Base-by-base conservation (phyloP, 2,329 filamentous ascomycete genomes). In the Botryotinia calthae region DNA sequence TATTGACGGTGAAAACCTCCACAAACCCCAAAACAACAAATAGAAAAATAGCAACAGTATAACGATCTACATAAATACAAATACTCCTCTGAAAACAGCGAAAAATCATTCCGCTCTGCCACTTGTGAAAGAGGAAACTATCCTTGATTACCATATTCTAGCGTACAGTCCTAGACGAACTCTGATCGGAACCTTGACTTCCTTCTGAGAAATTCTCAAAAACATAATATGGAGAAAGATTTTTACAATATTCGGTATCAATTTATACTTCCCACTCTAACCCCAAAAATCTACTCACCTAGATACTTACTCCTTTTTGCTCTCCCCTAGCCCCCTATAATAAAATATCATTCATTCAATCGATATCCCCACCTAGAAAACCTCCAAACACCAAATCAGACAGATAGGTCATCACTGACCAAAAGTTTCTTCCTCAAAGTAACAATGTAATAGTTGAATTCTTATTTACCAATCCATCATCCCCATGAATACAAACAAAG, bases 1-100 rank as follows among this genome's bases (percentile, higher is more conserved):
- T 2, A 16, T 1, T 54, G 25, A 54, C 12, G 4, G 3, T 3
- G 0, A 3, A 54, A 3, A 0, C 25, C 48, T 42, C 12, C 6
- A 7, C 25, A 2, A 16, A 14, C 5, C 25, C 10, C 48, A 14
- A 51, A 51, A 14, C 48, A 7, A n/a, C 10, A 14, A 16, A 2
- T 16, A 54, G 25, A n/a, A 16, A 1, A 54, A 8, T n/a, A n/a
- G 5, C 12, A n/a, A 16, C 25, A n/a, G 48, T 9, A 51, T 0
- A 14, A 51, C 2, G 7, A 2, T 51, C 22, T 14, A 25, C 22
- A 51, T 1, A 14, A 14, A 51, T 2, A 51, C 5, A 12, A 51
- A 51, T 4, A 7, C 48, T 51, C 10, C 48, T n/a, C 25, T 2
- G 0, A n/a, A n/a, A 51, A n/a, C 4, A 2, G 7, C 25, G n/a